Base-by-base conservation (phyloP, 306 rosid genomes). In the Leucaena leucocephala region DNA sequence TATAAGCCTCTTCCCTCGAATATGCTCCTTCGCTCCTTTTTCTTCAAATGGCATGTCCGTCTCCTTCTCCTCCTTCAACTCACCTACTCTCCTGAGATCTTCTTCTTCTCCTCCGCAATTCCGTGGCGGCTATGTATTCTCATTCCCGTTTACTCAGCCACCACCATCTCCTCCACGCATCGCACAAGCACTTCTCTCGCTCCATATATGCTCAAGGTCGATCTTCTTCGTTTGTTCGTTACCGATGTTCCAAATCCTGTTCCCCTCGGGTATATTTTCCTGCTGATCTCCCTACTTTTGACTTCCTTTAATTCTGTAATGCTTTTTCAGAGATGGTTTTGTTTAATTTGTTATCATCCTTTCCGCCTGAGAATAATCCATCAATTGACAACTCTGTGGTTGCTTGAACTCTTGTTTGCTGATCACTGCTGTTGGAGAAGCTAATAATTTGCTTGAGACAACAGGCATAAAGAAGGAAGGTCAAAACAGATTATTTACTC, bases 61-160 rank as follows among this genome's bases (percentile, higher is more conserved):
- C 61, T 49, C 7, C 65, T 46, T 5, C 45, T 64, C 35, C 65
- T 76, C n/a, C 71, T 45, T 10, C 8, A n/a, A 27, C 46, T 78
- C 83, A 42, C 43, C 42, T 21, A 11, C 39, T 73, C 52, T 73
- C 34, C 15, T 43, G 44, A 86, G 86, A 91, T 91, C 90, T 80
- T 55, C 68, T 44, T 6, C 78, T 55, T 58, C 66, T 9, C 27
- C 63, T 59, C 84, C 35, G 62, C 81, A 39, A 62, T 72, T 42
- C 67, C 68, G 40, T 75, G 71, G 17, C 42, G 63, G 68, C 84
- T 68, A 93, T 90, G 96, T 62, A 72, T 19, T 79, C 87, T 59
- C 79, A 45, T 54, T 82, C 88, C 42, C 68, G 42, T 16, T 1
- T 82, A 36, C 77, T 66, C 76, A 58, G 81, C 49, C 85, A 79